Conservation (phyloP, 305 asterid species). For the Ilex paraguariensis region DNA sequence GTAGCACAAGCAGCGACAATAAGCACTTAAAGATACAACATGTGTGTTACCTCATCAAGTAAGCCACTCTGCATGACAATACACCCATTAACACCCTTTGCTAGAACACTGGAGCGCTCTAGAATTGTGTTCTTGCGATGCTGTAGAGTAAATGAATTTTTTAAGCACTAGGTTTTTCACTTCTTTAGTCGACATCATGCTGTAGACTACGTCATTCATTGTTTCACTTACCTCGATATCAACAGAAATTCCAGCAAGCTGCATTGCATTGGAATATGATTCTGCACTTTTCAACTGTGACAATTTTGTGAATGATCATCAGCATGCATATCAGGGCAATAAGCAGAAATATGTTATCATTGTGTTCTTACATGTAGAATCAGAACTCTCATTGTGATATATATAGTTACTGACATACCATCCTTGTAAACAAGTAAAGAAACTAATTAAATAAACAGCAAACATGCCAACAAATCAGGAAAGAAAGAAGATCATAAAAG, state of each 20-base stretch:
- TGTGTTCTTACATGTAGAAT: not conserved
- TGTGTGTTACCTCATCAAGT: conserved; percentile 70
- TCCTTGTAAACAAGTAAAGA: too few species aligned
- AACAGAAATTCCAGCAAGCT: conserved; percentile 64
- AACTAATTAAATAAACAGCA: too few species aligned
- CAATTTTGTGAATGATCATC: conserved; percentile 9
- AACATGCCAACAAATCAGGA: too few species aligned
- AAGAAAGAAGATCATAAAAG: too few species aligned
- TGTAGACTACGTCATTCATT: too few species aligned
- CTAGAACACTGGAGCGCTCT: conserved; percentile 59
- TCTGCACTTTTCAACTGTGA: conserved; percentile 74
- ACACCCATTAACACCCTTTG: conserved; percentile 55
- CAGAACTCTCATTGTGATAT: too few species aligned
- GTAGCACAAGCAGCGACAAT: not conserved
- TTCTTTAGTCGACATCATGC: too few species aligned
- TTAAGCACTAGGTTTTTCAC: too few species aligned
- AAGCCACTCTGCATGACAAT: conserved; percentile 58
- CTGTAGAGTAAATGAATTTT: conserved; percentile 27
- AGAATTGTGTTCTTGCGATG: conserved; percentile 66
- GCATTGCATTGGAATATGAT: conserved; percentile 58
- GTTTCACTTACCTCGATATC: conserved; percentile 53
- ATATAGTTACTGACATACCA: too few species aligned
- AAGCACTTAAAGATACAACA: conserved; percentile 6
- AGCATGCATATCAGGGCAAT: not conserved
- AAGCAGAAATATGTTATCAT: not conserved